Evolutionary conservation across 306 rosid genomes (phyloP).

Genomic region (Ceratonia siliqua): DNA sequence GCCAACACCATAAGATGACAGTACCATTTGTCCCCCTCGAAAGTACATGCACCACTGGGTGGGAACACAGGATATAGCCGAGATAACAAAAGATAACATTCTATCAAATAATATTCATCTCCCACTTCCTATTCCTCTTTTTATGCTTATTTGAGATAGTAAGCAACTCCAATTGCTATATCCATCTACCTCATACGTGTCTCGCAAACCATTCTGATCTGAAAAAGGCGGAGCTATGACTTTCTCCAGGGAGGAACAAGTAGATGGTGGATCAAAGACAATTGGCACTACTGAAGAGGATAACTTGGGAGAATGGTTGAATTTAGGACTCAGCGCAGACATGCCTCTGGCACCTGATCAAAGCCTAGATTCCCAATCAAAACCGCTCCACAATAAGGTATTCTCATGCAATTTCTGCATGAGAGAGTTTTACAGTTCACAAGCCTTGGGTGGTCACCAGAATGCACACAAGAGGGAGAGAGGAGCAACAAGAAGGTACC

Average conservation of each 20-base stretch:
- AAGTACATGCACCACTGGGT: slow-evolving; percentile 46
- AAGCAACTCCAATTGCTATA: slow-evolving; percentile 15
- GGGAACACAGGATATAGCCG: slow-evolving; percentile 45
- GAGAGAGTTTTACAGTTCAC: slow-evolving; percentile 89
- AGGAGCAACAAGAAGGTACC: slow-evolving; percentile 59
- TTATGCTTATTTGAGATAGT: slow-evolving; percentile 39
- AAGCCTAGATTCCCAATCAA: slow-evolving; percentile 34
- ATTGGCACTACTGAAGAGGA: background rate
- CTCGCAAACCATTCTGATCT: slow-evolving; percentile 18
- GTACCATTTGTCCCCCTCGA: slow-evolving; percentile 48
- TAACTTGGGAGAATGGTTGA: slow-evolving; percentile 62
- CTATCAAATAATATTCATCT: slow-evolving; percentile 34
- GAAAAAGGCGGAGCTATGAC: slow-evolving; percentile 32
- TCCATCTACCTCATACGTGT: background rate
- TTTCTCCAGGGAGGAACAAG: slow-evolving; percentile 28
- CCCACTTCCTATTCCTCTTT: slow-evolving; percentile 35
- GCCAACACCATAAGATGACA: slow-evolving; percentile 49
- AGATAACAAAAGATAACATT: slow-evolving; percentile 37
- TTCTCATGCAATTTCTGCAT: slow-evolving; percentile 89
- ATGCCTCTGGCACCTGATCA: background rate
- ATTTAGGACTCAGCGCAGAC: slow-evolving; percentile 52
- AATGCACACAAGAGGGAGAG: slow-evolving; percentile 96
- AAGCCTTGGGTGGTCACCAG: slow-evolving; percentile 95
- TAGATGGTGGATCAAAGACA: slow-evolving; percentile 17
- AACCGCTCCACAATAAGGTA: slow-evolving; percentile 46